phyloP scores from a whole-genome alignment of 371 early-diverging fungal species.

The Chytridiales sp. region DNA sequence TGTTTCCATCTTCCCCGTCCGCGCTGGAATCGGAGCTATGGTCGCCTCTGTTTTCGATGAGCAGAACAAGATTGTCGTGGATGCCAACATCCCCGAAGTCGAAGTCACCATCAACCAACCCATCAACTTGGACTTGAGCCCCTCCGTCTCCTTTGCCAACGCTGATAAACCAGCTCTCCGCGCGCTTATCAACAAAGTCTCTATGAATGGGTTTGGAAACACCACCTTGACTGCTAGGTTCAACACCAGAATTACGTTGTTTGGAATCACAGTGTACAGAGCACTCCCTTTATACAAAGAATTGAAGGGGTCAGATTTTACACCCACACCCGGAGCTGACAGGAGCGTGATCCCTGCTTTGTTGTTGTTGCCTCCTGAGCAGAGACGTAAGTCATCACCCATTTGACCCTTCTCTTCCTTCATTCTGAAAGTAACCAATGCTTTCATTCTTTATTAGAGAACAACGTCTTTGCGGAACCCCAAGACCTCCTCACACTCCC shows the following conservation, averaged over 20 bases:
- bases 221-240: constrained; percentile 1
- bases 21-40: constrained; percentile 10
- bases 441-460: too few species aligned
- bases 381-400: too few species aligned
- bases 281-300: constrained; percentile 3
- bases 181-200: background rate
- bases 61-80: constrained; percentile 1
- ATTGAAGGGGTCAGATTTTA: too few species aligned
- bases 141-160: constrained; percentile 6
- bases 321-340: too few species aligned
- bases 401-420: too few species aligned
- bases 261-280: constrained; percentile 8
- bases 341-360: too few species aligned
- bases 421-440: too few species aligned
- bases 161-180: constrained; percentile 2
- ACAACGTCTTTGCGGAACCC: too few species aligned
- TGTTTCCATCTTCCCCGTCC: constrained; percentile 12
- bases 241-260: constrained; percentile 1
- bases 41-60: constrained; percentile 8
- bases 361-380: too few species aligned
- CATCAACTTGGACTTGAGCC: constrained; percentile 2
- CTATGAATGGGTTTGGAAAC: too few species aligned
- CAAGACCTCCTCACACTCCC: constrained; percentile 13
- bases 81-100: constrained; percentile 7
- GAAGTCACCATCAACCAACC: constrained; percentile 9